A percentile compares a stretch with the other conserved stretches of the same genome.
phyloP scores from a whole-genome alignment of 78 protist species.

The Dictyostelium brefeldianum region DNA sequence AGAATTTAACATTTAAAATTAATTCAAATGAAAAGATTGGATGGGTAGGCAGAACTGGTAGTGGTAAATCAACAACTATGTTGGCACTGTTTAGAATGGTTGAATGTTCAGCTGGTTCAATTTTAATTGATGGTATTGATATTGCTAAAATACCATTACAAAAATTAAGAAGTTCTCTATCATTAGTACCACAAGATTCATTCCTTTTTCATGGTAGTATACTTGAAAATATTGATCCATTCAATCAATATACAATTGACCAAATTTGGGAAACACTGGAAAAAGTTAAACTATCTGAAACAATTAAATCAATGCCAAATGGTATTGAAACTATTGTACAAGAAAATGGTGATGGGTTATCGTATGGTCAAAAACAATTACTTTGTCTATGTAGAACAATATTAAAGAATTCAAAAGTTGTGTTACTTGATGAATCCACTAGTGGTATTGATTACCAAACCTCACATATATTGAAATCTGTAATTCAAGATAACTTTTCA shows the following conservation, averaged over 20 bases:
- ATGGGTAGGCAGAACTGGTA: slow-evolving; percentile 93
- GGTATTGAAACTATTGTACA: slow-evolving; percentile 25
- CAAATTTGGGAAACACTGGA: slow-evolving; percentile 85
- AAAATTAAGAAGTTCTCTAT: slow-evolving; percentile 74
- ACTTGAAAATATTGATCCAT: slow-evolving; percentile 78
- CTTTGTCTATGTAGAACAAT: slow-evolving; percentile 96
- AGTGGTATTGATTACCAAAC: slow-evolving; percentile 93
- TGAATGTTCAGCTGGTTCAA: slow-evolving; percentile 38
- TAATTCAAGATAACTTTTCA: slow-evolving; percentile 82
- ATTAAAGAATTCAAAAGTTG: slow-evolving; percentile 82
- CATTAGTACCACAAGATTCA: slow-evolving; percentile 96
- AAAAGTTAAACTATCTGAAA: slow-evolving; percentile 35
- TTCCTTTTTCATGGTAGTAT: slow-evolving; percentile 88
- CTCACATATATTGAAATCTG: slow-evolving; percentile 66
- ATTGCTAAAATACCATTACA: slow-evolving; percentile 57
- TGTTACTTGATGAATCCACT: slow-evolving; percentile 97
- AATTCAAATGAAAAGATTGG: slow-evolving; percentile 87
- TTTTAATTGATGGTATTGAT: slow-evolving; percentile 84
- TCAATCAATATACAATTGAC: slow-evolving; percentile 22
- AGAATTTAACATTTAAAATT: slow-evolving; percentile 52
- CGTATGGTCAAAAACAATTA: slow-evolving; percentile 96
- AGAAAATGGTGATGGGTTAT: slow-evolving; percentile 86
- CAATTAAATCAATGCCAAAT: slow-evolving; percentile 16
- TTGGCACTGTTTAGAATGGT: slow-evolving; percentile 84
- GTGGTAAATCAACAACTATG: slow-evolving; percentile 88